Base-by-base conservation (phyloP, 345 rosid genomes). In the Salix dunnii region DNA sequence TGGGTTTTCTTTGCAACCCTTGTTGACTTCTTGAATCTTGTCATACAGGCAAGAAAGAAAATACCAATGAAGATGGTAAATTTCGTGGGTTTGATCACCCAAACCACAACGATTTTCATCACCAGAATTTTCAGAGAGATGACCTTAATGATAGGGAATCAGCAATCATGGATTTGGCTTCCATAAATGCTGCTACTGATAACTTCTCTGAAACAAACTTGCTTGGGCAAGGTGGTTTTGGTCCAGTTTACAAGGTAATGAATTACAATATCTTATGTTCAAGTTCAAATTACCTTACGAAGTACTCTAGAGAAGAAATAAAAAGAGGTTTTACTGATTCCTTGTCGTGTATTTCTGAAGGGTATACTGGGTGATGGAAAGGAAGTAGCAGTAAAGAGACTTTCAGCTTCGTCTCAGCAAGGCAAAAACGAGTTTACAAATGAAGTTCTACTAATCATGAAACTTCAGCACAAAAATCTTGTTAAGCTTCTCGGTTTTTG, bases 401-500 rank as follows among this genome's bases (percentile, higher is more conserved):
- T 83, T 40, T 73, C 80, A 27, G 68, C 30, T 38, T 36, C 61
- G 33, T 85, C 86, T 0, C 73, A 77, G 42, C 88, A 86, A 74
- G 88, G 88, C 0, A 14, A 49, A 5, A 70, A n/a, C 8, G 84
- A 83, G 51, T 87, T 87, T 73, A 79, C 67, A 11, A 87, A 85
- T 66, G 88, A 88, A 74, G 72, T 86, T 55, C 31, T 70, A 17
- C 70, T 91, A 23, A 61, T 89, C 66, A 68, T 82, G 71, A 88
- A 82, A 70, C 90, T 89, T 33, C 89, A 81, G 75, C 93, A 87
- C 76, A 87, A 75, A 77, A 89, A 88, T 79, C 88, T 86, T 11
- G 88, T 89, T 43, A 78, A 77, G 71, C 87, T 89, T 73, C 83
- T 89, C 9, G 92, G 95, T 23, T 89, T 87, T 61, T 88, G 85